phyloP scores from a whole-genome alignment of 2,329 filamentous ascomycete genomes.

The Fusarium domesticum region DNA sequence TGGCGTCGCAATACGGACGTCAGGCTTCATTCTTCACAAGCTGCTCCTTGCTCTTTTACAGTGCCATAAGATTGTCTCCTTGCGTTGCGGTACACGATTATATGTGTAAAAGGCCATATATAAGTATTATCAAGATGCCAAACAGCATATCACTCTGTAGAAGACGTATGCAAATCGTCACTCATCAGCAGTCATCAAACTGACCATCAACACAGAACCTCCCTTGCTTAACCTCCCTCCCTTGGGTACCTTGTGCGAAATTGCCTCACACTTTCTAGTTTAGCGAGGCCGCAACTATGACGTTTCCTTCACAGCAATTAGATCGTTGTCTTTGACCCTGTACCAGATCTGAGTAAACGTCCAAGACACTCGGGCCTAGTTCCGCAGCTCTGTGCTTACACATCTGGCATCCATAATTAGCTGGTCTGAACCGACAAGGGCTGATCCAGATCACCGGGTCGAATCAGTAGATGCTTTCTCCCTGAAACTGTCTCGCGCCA shows the following conservation, averaged over 20 bases:
- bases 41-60: too few species aligned
- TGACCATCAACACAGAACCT: too few species aligned
- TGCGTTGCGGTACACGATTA: too few species aligned
- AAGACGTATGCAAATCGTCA: too few species aligned
- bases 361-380: conserved; percentile 2
- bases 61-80: too few species aligned
- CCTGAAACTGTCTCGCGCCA: not conserved
- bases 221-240: too few species aligned
- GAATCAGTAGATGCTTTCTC: not conserved
- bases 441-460: conserved; percentile 31
- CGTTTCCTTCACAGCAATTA: conserved; percentile 4
- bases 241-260: too few species aligned
- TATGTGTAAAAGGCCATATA: too few species aligned
- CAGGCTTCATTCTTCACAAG: not conserved
- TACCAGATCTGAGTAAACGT: not conserved
- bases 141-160: too few species aligned
- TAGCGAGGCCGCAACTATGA: not conserved
- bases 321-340: not conserved
- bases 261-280: not conserved
- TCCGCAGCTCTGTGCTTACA: conserved; percentile 13
- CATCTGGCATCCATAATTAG: conserved; percentile 22
- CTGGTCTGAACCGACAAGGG: conserved; percentile 14
- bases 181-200: too few species aligned
- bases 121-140: too few species aligned
- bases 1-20: not conserved